A percentile compares a stretch with the other conserved stretches of the same genome.
phyloP scores from a whole-genome alignment of 2,329 filamentous ascomycete genomes.

The Fusarium humuli region DNA sequence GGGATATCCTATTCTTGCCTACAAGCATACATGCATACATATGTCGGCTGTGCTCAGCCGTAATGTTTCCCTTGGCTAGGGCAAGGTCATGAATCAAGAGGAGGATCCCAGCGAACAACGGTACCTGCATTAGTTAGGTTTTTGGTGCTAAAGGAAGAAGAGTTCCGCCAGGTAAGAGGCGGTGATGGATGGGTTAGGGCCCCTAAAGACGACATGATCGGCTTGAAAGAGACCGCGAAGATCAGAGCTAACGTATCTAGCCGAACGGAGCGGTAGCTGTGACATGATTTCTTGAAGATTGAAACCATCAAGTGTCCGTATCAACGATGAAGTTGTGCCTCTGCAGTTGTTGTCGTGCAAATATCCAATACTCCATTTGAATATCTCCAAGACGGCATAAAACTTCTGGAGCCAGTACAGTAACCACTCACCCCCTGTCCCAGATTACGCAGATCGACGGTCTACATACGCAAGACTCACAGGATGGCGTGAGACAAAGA shows the following conservation, averaged over 20 bases:
- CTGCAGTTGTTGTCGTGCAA: neutral
- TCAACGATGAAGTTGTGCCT: neutral
- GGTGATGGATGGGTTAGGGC: constrained; percentile 12
- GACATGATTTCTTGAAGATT: neutral
- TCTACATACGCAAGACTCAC: constrained; percentile 8
- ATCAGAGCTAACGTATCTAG: constrained; percentile 28
- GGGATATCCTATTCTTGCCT: constrained; percentile 10
- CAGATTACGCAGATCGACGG: constrained; percentile 10
- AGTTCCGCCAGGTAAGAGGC: constrained; percentile 10
- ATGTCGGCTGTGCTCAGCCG: constrained; percentile 1
- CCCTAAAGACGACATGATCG: constrained; percentile 9
- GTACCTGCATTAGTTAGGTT: constrained; percentile 40
- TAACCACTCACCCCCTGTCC: constrained; percentile 2
- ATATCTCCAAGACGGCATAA: neutral
- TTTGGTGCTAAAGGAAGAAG: constrained; percentile 14
- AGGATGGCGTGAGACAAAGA: constrained; percentile 11
- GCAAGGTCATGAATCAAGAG: constrained; percentile 34
- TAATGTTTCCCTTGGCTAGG: constrained; percentile 21
- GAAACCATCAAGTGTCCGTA: neutral
- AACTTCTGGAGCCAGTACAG: neutral
- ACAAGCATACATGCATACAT: neutral
- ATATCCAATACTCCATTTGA: neutral
- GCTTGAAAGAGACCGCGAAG: constrained; percentile 5
- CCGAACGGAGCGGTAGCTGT: neutral
- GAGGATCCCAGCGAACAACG: constrained; percentile 4